Percentiles rank a stretch among this genome's conserved stretches.
phyloP scores from a whole-genome alignment of 2,329 filamentous ascomycete genomes.

The Penicillium frequentans region DNA sequence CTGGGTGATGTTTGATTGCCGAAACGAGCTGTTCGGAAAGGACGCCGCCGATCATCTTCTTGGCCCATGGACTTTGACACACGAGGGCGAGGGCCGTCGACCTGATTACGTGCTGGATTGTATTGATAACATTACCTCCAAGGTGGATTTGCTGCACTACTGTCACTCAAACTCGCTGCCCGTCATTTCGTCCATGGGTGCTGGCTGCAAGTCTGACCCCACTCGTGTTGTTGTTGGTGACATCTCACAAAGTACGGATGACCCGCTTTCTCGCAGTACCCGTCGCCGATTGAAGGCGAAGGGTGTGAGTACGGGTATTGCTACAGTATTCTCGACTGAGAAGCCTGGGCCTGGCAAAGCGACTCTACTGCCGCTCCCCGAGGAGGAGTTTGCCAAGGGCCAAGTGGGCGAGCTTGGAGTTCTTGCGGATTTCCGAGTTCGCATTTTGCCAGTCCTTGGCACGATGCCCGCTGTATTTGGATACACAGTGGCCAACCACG shows the following conservation, averaged over 20 bases:
- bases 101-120: constrained; percentile 94
- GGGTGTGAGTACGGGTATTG: constrained; percentile 81
- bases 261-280: constrained; percentile 82
- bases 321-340: constrained; percentile 90
- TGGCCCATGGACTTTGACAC: constrained; percentile 60
- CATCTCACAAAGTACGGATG: constrained; percentile 83
- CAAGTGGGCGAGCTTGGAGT: constrained; percentile 83
- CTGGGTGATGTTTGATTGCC: constrained; percentile 86
- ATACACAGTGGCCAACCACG: constrained; percentile 85
- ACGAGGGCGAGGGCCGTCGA: constrained; percentile 43
- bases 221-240: constrained; percentile 88
- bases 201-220: constrained; percentile 85
- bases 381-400: constrained; percentile 86
- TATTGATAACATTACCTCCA: constrained; percentile 97
- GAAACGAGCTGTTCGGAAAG: constrained; percentile 78
- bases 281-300: constrained; percentile 72
- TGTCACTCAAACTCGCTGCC: constrained; percentile 75
- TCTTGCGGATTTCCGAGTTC: constrained; percentile 85
- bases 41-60: constrained; percentile 66
- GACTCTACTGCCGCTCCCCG: constrained; percentile 77
- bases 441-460: constrained; percentile 91
- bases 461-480: constrained; percentile 98
- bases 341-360: constrained; percentile 89
- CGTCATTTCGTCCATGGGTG: constrained; percentile 94
- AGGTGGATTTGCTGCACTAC: constrained; percentile 85